Base-by-base conservation (phyloP, 208 protist species). In the Novymonas esmeraldas region DNA sequence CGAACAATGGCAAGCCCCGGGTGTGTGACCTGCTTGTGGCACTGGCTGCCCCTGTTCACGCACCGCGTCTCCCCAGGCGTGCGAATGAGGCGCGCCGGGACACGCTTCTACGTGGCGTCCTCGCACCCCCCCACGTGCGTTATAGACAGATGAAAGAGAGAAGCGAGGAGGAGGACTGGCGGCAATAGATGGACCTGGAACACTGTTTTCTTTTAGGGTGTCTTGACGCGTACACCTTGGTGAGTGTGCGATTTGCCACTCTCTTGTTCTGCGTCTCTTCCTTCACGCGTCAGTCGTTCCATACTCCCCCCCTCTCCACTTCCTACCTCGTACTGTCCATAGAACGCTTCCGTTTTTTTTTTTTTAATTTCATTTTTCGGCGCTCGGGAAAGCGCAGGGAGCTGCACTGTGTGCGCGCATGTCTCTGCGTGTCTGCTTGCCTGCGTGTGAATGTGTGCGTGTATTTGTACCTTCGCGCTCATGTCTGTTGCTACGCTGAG, bases 1-100 rank as follows among this genome's bases (percentile, higher is more conserved):
- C 26, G 64, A 72, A 33, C 55, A 61, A 38, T 77, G 64, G 71
- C 56, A 77, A 50, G 54, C 42, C 48, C 59, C 59, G 24, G 60
- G 50, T 13, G 63, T 74, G 52, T 74, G 29, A 67, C 46, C 16
- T 22, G 14, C 7, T 5, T 41, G 36, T n/a, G n/a, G n/a, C n/a
- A n/a, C n/a, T n/a, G n/a, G n/a, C n/a, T n/a, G n/a, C n/a, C n/a
- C n/a, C n/a, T n/a, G n/a, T n/a, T n/a, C n/a, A n/a, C n/a, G 36
- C 36, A 41, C 36, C 36, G 36, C 36, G 36, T n/a, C n/a, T n/a
- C n/a, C n/a, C n/a, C n/a, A n/a, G n/a, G n/a, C n/a, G n/a, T n/a
- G n/a, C n/a, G n/a, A n/a, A n/a, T n/a, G n/a, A n/a, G n/a, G n/a
- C n/a, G n/a, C n/a, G n/a, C n/a, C n/a, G n/a, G n/a, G n/a, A n/a